A percentile compares a stretch with the other conserved stretches of the same genome.
phyloP scores from a whole-genome alignment of 2,329 filamentous ascomycete species.

The Colletotrichum cordylinicola region DNA sequence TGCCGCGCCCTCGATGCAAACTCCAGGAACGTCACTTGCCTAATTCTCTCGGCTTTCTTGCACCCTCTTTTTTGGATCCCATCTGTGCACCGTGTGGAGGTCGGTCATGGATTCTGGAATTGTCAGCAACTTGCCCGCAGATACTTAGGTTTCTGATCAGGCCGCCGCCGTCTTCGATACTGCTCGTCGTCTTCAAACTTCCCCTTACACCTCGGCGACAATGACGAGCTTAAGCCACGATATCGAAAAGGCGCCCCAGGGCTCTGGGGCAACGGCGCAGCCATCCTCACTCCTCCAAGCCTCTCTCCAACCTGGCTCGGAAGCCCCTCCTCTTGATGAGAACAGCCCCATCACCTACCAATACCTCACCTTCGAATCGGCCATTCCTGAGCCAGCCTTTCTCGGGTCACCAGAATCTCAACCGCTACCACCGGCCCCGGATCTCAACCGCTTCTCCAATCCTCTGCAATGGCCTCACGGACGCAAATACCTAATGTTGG shows the following conservation, averaged over 20 bases:
- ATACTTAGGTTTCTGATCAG: neutral
- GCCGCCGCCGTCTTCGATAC: neutral
- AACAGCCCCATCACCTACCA: slow-evolving; percentile 38
- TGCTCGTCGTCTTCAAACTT: neutral
- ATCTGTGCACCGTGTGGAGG: neutral
- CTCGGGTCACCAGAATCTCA: slow-evolving; percentile 19
- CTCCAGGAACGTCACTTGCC: neutral
- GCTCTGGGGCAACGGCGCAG: neutral
- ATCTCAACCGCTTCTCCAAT: slow-evolving; percentile 70
- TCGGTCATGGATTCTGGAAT: neutral
- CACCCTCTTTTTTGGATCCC: neutral
- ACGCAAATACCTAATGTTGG: slow-evolving; percentile 74
- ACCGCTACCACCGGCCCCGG: slow-evolving; percentile 62
- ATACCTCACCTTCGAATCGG: slow-evolving; percentile 47
- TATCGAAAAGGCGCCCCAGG: slow-evolving; percentile 1
- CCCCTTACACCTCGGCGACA: neutral
- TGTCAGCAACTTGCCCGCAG: neutral
- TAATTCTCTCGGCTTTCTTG: neutral
- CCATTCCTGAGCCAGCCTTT: slow-evolving; percentile 34
- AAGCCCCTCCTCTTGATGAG: neutral
- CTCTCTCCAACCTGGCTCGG: neutral
- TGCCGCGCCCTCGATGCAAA: neutral
- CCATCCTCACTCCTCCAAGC: neutral
- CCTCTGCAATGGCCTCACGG: slow-evolving; percentile 76
- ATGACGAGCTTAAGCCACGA: neutral